Base-by-base conservation (phyloP, 2,329 filamentous ascomycete genomes). In the Fusarium sp. region DNA sequence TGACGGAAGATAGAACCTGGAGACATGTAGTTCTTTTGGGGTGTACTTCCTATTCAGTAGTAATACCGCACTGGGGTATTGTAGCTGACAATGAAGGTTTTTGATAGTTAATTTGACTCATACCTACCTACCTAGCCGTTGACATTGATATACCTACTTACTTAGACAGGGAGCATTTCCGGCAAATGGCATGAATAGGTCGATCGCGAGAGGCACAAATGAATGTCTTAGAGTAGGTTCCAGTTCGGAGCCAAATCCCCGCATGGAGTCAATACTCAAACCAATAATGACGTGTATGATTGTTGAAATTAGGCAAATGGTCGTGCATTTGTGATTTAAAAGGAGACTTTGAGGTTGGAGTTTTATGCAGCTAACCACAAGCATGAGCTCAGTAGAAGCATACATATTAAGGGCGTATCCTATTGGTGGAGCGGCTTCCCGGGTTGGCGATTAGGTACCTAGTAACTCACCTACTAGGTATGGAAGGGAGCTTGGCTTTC, bases 381-480 rank as follows among this genome's bases (percentile, higher is more conserved):
- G 8, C 29, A 68, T 49, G 39, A 64, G 44, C 66, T 63, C 62
- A 58, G 42, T 56, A 63, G 41, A 52, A 62, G 62, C 66, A 66
- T 62, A 67, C 29, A 44, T n/a, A 44, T 25, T 35, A 4, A 46
- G 36, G 42, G 31, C 45, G n/a, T 47, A n/a, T 50, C 41, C 35
- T 57, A 62, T 72, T 74, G 59, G 71, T 55, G 60, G 38, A 36
- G 54, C 54, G 65, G 63, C 62, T 65, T 59, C 55, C 56, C 38
- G 25, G 44, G 39, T 50, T 60, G 7, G 27, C 27, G 27, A 7
- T 27, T 27, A 36, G 35, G 35, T 36, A 14, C 33, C 33, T 14
- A 33, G 46, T 50, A 29, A 35, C 46, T 50, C 29, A 25, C 27
- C 27, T 27, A 50, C 33, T 27, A 52, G 47, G 31, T 52, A 52